Percentiles rank a stretch among this genome's conserved stretches.
These are phyloP conservation scores for Nepenthes mirabilis DNA, from an alignment of 148 eudicot species.

Conservation along the genomic window DNA sequence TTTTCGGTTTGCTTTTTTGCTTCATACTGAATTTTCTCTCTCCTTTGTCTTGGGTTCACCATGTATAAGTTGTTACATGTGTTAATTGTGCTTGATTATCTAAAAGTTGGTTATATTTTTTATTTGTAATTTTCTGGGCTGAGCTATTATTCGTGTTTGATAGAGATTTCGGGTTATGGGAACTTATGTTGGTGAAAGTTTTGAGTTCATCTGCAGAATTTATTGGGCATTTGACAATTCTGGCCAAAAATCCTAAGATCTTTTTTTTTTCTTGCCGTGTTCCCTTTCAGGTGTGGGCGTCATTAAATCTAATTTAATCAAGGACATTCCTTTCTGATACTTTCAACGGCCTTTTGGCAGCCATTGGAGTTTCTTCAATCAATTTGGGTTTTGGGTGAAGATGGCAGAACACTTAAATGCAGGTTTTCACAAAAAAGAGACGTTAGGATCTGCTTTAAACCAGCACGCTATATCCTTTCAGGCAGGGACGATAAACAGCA, in stretches of 20 bases:
- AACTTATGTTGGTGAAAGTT: no score
- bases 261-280: neutral
- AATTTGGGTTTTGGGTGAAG: slow-evolving; percentile 2
- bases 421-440: slow-evolving; percentile 45
- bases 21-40: no score
- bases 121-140: no score
- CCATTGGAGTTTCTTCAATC: neutral
- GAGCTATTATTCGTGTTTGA: no score
- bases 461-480: slow-evolving; percentile 50
- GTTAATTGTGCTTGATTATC: no score
- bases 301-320: slow-evolving; percentile 18
- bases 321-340: neutral
- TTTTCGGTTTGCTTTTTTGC: no score
- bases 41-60: no score
- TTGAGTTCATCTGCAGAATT: neutral
- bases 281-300: slow-evolving; percentile 3
- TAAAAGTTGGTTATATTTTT: no score
- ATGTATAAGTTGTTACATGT: no score
- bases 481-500: slow-evolving; percentile 45
- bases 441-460: slow-evolving; percentile 31
- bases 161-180: no score
- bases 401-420: slow-evolving; percentile 53
- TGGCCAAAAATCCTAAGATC: neutral
- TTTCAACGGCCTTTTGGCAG: slow-evolving; percentile 4
- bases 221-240: neutral